Evolutionary conservation across 2,329 filamentous ascomycete genomes (phyloP), one percentile per base, ranked within the genome.

Genomic region (Aspergillus versicolor): DNA sequence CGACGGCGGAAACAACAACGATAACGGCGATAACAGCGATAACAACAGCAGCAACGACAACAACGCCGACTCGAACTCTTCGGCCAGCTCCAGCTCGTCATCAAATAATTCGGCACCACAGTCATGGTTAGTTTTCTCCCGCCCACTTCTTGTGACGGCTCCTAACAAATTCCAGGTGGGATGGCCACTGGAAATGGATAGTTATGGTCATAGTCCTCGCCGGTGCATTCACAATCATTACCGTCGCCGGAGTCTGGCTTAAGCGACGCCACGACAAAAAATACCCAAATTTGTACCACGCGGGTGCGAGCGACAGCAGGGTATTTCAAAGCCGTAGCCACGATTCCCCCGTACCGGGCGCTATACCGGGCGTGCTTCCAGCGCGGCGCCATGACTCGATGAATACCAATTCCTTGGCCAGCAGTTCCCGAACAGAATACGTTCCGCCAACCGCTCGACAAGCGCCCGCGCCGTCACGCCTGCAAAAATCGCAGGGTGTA

Each of bases 121-220:
- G 47, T 63, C 67, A 41, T 72, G 69, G 69, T 72, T 63, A 24
- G 69, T 65, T n/a, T n/a, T 37, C 5, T 15, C 27, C 48, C 30
- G 15, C 22, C 17, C 13, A 21, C 13, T 34, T 2, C 7, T n/a
- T 40, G 15, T 12, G 13, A 34, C 11, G 11, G 7, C 17, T 27
- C 9, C 32, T 53, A 53, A 53, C 34, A 38, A 17, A 5, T 34
- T 15, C 27, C 19, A 73, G 67, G 62, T 65, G 63, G 65, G 59
- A 82, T 7, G 81, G 78, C 27, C 90, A 93, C 73, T 91, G 84
- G 79, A 82, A 86, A 77, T 96, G 90, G 90, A 84, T 95, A 45
- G 81, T 93, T 61, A 91, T 94, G 82, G 80, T 94, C 52, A 86
- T 91, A 62, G 78, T 93, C 60, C 81, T 95, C 27, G 81, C 88